Percentiles rank a stretch among this genome's conserved stretches.
These are phyloP conservation scores for Dissophora globulifera DNA, from an alignment of 192 early-diverging fungal species.

Conservation along the genomic window DNA sequence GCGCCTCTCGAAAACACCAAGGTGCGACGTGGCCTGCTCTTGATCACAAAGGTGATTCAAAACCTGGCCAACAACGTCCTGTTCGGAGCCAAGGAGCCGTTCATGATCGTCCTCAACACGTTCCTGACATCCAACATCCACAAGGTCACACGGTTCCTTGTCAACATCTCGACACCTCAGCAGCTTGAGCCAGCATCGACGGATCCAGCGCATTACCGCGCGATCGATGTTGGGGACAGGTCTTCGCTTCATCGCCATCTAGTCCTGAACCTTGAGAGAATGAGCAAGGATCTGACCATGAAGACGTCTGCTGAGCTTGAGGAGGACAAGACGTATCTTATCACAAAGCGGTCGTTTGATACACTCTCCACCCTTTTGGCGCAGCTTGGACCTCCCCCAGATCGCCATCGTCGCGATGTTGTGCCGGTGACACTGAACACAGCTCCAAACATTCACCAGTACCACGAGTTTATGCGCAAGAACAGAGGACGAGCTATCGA, in stretches of 20 bases:
- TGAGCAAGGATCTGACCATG: conserved; percentile 72
- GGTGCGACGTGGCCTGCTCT: conserved; percentile 85
- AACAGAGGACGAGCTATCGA: conserved; percentile 74
- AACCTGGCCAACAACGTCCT: conserved; percentile 95
- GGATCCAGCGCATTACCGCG: conserved; percentile 58
- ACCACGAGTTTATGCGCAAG: conserved; percentile 79
- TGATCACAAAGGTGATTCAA: conserved; percentile 96
- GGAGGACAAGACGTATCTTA: conserved; percentile 53
- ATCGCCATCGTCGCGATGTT: conserved; percentile 65
- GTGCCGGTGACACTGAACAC: conserved; percentile 55
- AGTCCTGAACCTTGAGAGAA: conserved; percentile 74
- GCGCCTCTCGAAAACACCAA: conserved; percentile 64
- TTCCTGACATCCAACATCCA: conserved; percentile 86
- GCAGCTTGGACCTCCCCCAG: conserved; percentile 88
- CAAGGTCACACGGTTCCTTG: conserved; percentile 82
- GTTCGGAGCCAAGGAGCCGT: conserved; percentile 95
- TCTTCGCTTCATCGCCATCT: conserved; percentile 70
- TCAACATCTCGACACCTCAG: conserved; percentile 74
- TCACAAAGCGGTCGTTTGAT: conserved; percentile 76
- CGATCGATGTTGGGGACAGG: conserved; percentile 53
- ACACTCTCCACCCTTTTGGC: conserved; percentile 86
- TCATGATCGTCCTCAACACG: conserved; percentile 92
- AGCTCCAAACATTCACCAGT: conserved; percentile 34
- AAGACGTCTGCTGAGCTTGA: conserved; percentile 47
- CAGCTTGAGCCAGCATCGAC: conserved; percentile 55